Evolutionary conservation across 1,139 yeast genomes (phyloP), one percentile per base, ranked within the genome.

Genomic region (Trichomonascaceae sp.): DNA sequence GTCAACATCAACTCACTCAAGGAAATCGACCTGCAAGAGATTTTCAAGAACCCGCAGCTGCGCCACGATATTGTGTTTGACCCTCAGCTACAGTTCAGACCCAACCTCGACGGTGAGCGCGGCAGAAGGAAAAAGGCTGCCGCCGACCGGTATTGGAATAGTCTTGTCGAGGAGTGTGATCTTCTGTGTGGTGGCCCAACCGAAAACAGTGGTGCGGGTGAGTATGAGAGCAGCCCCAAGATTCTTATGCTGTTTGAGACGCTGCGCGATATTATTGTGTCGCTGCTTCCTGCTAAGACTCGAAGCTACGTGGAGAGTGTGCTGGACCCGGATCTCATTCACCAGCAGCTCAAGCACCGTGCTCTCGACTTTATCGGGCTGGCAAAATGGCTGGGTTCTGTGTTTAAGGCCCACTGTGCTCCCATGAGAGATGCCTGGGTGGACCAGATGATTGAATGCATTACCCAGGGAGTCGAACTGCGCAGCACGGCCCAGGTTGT

Each of bases 341-440:
- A 79, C 34, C 94, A 82, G 56, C 93, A 82, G 54, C 60, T 85
- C 37, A 61, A 69, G 31, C 76, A 74, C 45, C 75, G 76, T 31
- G 68, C 75, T 17, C 70, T 79, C 49, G 82, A 79, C 54, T 77
- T 80, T 51, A 68, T 72, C 20, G 67, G 70, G 30, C 65, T 82
- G 51, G 69, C 84, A n/a, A 62, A 63, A 37, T 78, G 89, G 81
- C 64, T 81, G 26, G 71, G 80, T 9, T 60, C 67, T 20, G 74
- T 79, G 26, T 76, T 82, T 59, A 79, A 80, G 56, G 68, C 74
- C 37, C 92, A 79, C 54, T 85, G 96, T 60, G 95, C 96, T 8
- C 97, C 97, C 40, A 84, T 84, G 93, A 70, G 97, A 48, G 95
- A 84, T 57, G 64, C 72, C 31, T 78, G 93, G 84, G 93, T 85